A percentile compares a stretch with the other conserved stretches of the same genome.
phyloP scores from a whole-genome alignment of 768 basidiomycete genomes.

The Mycena latifolia region DNA sequence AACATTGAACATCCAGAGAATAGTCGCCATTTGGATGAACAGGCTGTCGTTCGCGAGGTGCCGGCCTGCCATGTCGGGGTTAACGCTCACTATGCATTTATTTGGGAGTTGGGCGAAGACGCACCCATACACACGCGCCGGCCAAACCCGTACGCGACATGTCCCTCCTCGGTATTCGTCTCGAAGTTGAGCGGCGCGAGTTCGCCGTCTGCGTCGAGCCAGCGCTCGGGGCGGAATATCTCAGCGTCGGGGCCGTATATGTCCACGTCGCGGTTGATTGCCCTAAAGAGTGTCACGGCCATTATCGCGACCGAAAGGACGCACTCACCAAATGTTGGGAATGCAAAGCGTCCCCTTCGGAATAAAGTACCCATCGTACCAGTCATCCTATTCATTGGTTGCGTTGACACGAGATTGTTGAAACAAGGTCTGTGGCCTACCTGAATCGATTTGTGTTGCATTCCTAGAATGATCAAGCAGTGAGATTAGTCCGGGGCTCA shows the following conservation, averaged over 20 bases:
- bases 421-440: too few species aligned
- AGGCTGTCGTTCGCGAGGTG: not conserved
- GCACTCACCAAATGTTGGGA: constrained; percentile 27
- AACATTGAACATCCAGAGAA: not conserved
- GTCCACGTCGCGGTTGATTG: constrained; percentile 40
- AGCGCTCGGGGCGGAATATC: constrained; percentile 38
- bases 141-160: not conserved
- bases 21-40: not conserved
- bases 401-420: too few species aligned
- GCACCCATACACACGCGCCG: too few species aligned
- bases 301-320: too few species aligned
- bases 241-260: constrained; percentile 40
- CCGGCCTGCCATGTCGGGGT: too few species aligned
- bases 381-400: constrained; percentile 36
- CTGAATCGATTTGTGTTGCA: too few species aligned
- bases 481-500: too few species aligned
- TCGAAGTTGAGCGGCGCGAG: not conserved
- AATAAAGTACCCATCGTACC: constrained; percentile 39
- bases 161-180: not conserved
- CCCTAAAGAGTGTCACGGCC: too few species aligned
- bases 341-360: constrained; percentile 37
- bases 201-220: not conserved
- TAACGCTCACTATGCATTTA: too few species aligned
- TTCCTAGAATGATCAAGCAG: too few species aligned
- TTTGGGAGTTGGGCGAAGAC: not conserved